Base-by-base conservation (phyloP, 2,329 filamentous ascomycete genomes). In the Penicillium italicum region DNA sequence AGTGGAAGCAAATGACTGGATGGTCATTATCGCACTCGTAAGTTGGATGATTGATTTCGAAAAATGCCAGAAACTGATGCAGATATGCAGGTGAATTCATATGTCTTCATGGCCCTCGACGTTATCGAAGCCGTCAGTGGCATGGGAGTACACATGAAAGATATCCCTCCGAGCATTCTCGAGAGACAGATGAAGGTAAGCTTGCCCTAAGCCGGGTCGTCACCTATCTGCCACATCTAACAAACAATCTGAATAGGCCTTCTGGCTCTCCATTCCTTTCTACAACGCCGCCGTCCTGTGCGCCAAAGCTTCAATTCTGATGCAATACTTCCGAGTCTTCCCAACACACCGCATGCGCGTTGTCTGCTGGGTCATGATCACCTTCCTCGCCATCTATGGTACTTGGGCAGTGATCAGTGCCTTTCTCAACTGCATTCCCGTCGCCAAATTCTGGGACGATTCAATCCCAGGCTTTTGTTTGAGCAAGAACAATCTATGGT, bases 321-420 rank as follows among this genome's bases (percentile, higher is more conserved):
- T 78, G 51, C 77, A 80, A 60, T 80, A 80, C 60, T 73, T 77
- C 22, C 76, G 76, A 36, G 72, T 80, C 45, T 79, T 80, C 62
- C 69, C 65, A 33, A 69, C 67, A 3, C 68, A 58, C 7, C 59
- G 58, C 33, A 73, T 72, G 61, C 70, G 75, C 5, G 51, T 70
- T 20, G 57, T 70, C 26, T 76, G 72, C 58, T 76, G 69, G 63
- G 43, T 64, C 11, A 69, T 79, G 61, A 67, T 79, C 24, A 53
- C 61, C 0, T 43, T 71, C 53, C 53, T 74, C 66, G 75, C 22
- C 38, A 63, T 64, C 6, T 74, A 72, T 45, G 71, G 71, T 1
- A 66, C 67, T 0, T 74, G 71, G 72, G 66, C 67, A 2, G 66
- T 74, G 8, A 42, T 74, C 20, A 74, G 69, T 54, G 71, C 66